A percentile compares a stretch with the other conserved stretches of the same genome.
Evolutionary conservation across 1,284 basidiomycete species (phyloP).

Genomic region (Spongiforma sp.): DNA sequence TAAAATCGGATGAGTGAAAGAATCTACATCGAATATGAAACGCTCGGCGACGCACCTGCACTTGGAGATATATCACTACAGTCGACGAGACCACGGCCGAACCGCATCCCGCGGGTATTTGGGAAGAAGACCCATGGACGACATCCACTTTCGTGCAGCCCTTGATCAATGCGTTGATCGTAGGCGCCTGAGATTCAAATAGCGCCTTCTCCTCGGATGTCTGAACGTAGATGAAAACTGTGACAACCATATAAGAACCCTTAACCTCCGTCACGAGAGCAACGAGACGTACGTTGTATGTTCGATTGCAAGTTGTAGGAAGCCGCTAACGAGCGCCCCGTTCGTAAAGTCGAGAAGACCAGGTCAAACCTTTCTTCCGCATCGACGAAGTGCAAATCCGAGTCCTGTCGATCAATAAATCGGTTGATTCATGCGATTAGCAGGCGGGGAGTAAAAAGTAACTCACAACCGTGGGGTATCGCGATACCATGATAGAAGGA

Average conservation of each 20-base stretch:
- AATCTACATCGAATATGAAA: neutral
- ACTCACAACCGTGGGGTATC: conserved; percentile 81
- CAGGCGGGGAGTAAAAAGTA: conserved; percentile 22
- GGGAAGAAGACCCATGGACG: conserved; percentile 55
- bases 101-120: conserved; percentile 90
- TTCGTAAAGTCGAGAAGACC: conserved; percentile 81
- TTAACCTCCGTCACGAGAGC: conserved; percentile 2
- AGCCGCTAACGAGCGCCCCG: conserved; percentile 86
- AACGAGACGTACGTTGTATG: conserved; percentile 70
- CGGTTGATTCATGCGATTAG: neutral
- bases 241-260: neutral
- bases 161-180: conserved; percentile 88
- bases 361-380: conserved; percentile 88
- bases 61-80: conserved; percentile 81
- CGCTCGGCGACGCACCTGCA: conserved; percentile 60
- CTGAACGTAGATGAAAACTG: conserved; percentile 84
- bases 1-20: conserved; percentile 35
- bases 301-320: conserved; percentile 93
- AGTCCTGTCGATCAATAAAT: conserved; percentile 49
- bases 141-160: conserved; percentile 80
- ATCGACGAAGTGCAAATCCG: conserved; percentile 70
- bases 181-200: conserved; percentile 74
- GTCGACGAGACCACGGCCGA: conserved; percentile 80
- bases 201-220: conserved; percentile 66
- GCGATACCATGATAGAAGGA: conserved; percentile 88